Evolutionary conservation across 352 stramenopile species (phyloP), one percentile per base, ranked within the genome.

Genomic region (Halophytophthora batemanensis): DNA sequence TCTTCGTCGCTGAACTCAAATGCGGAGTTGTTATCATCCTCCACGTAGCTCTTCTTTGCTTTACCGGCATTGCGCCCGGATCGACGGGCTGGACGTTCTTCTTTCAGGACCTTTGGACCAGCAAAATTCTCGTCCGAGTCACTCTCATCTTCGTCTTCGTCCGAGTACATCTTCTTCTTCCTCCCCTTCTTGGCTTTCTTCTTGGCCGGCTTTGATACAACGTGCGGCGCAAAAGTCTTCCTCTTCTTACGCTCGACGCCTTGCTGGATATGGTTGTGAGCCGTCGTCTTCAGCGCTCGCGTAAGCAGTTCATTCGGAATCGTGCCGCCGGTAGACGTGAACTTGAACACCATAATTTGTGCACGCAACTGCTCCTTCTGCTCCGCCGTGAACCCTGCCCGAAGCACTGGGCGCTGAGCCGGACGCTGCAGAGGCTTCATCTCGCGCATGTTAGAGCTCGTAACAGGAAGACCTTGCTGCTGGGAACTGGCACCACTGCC

Each of bases 321-420:
- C 2, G 71, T 77, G 15, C 76, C 79, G 14, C 81, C 84, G 4
- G 77, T 92, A 4, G 82, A 88, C 17, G 81, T 90, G 59, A 90
- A 94, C 50, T 96, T 96, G 65, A 96, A 96, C 46, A 93, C 82
- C 83, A 96, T 94, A 59, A 96, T 96, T 52, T 96, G 86, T 31
- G 86, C 82, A 46, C 86, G 80, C 12, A 96, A 49, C 28, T 96
- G 86, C 45, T 96, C 86, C 53, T 95, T 95, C 47, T 95, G 85
- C 49, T 95, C 85, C 17, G 69, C 66, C 11, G 81, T 78, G 46
- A 93, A 95, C 5, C 66, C 77, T 23, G 79, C 80, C 45, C 82
- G 80, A 18, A 84, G 45, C 11, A 55, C 43, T 2, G 71, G 49
- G 13, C 78, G 74, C n/a, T 61, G 69, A 6, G 63, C 39, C 11